Conservation (phyloP, 2,329 filamentous ascomycete species). For the Malbranchea cinnamomea region DNA sequence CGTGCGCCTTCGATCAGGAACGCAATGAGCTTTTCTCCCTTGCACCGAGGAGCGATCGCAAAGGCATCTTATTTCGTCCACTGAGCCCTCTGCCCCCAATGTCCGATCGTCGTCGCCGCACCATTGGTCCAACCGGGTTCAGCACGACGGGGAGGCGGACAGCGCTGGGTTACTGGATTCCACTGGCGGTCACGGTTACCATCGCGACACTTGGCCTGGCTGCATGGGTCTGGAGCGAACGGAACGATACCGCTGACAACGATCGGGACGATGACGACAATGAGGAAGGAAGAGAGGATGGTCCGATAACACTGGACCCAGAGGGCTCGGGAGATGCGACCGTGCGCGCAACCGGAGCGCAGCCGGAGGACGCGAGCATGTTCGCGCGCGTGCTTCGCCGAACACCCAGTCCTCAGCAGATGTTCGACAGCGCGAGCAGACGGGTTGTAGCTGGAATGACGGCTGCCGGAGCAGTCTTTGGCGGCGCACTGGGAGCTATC, state of each 20-base stretch:
- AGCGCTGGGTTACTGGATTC: slow-evolving; percentile 62
- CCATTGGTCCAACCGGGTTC: slow-evolving; percentile 25
- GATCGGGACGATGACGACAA: slow-evolving; percentile 37
- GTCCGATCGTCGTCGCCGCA: slow-evolving; percentile 25
- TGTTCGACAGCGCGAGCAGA: slow-evolving; percentile 70
- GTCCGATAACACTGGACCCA: slow-evolving; percentile 14
- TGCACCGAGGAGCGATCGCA: slow-evolving; percentile 1
- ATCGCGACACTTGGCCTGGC: slow-evolving; percentile 74
- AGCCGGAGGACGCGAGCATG: slow-evolving; percentile 43
- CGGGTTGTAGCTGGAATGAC: slow-evolving; percentile 68
- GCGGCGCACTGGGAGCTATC: slow-evolving; percentile 68
- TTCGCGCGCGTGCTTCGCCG: slow-evolving; percentile 64
- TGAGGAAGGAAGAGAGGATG: slow-evolving; percentile 13
- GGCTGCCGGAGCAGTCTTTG: slow-evolving; percentile 67
- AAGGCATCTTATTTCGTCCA: background rate
- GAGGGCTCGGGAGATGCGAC: slow-evolving; percentile 19
- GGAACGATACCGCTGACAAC: slow-evolving; percentile 57
- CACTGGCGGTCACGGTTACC: slow-evolving; percentile 71
- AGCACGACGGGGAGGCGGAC: slow-evolving; percentile 28
- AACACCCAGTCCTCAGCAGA: slow-evolving; percentile 75
- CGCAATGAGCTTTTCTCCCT: slow-evolving; percentile 19
- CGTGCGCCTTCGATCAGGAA: slow-evolving; percentile 10
- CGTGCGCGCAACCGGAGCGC: slow-evolving; percentile 19
- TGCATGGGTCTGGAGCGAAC: slow-evolving; percentile 90
- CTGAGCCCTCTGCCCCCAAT: slow-evolving; percentile 17